A percentile compares a stretch with the other conserved stretches of the same genome.
phyloP scores from a whole-genome alignment of 768 basidiomycete genomes.

The Cystobasidium ongulense region DNA sequence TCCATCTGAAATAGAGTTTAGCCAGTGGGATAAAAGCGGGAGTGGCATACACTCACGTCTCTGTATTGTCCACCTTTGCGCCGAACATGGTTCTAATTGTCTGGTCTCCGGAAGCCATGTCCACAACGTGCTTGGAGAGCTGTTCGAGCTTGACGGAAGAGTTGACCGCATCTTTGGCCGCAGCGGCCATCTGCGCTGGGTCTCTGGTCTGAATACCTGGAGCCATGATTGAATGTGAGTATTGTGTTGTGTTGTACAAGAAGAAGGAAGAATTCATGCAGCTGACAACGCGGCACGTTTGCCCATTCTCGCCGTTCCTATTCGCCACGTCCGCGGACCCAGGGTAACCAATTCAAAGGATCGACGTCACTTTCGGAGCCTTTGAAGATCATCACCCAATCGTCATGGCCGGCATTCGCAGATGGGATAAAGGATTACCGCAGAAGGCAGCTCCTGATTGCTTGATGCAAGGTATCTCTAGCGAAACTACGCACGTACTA shows the following conservation, averaged over 20 bases:
- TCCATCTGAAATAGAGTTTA: too few species aligned
- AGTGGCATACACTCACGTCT: conserved; percentile 44
- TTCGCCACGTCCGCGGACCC: too few species aligned
- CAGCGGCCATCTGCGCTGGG: not conserved
- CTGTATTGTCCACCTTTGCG: conserved; percentile 42
- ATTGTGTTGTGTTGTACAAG: not conserved
- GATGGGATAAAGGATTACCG: too few species aligned
- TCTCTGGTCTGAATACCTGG: not conserved
- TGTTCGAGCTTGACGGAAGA: not conserved
- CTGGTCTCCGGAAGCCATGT: conserved; percentile 14
- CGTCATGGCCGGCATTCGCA: too few species aligned
- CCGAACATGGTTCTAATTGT: conserved; percentile 22
- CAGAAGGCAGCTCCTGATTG: too few species aligned
- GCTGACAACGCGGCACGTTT: not conserved
- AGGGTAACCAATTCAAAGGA: not conserved
- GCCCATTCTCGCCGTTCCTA: too few species aligned
- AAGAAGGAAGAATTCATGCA: not conserved
- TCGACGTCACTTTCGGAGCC: not conserved
- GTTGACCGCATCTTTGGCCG: not conserved
- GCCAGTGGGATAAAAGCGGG: not conserved
- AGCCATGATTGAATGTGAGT: not conserved
- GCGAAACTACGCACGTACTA: too few species aligned
- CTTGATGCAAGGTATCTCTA: too few species aligned
- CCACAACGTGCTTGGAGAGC: not conserved
- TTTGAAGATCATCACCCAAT: too few species aligned